Evolutionary conservation across 371 early-diverging fungal species (phyloP), one percentile per base, ranked within the genome.

Genomic region (Parasitella parasitica): DNA sequence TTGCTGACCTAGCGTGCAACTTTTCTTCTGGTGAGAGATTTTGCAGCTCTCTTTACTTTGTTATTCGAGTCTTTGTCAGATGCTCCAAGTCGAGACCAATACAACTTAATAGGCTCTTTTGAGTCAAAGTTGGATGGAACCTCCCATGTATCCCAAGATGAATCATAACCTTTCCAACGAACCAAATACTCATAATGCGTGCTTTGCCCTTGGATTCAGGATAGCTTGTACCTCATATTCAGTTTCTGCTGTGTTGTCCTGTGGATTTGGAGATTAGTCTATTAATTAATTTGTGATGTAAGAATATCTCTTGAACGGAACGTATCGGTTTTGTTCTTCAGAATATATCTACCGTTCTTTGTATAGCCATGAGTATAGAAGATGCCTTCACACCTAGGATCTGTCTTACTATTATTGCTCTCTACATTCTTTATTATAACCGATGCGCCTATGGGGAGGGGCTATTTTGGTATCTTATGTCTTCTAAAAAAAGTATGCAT

Each of bases 351-450:
- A 13, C 53, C 52, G 28, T 51, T 20, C 12, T 32, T 43, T 4
- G 54, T 53, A 18, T 34, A 43, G 18, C 43, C 32, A n/a, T 30
- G n/a, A n/a, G 53, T 20, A 2, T 28, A 38, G n/a, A 59, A 60
- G 9, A 53, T 28, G 1, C 35, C 53, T 53, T 53, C 53, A 52
- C 53, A 43, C 0, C 27, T 18, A 27, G 41, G 43, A 24, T 53
- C 43, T 6, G 41, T 53, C 34, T 60, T 60, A 8, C 43, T 36
- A 6, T 18, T 41, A n/a, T n/a, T n/a, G n/a, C n/a, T n/a, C n/a
- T n/a, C n/a, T n/a, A n/a, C n/a, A n/a, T n/a, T n/a, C n/a, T 59
- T 52, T 8, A 51, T 51, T 52, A 59, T 59, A 11, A 59, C 59
- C 20, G 16, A 24, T 4, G 52, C 18, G 5, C 52, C 52, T 18